A percentile compares a stretch with the other conserved stretches of the same genome.
phyloP scores from a whole-genome alignment of 2,329 filamentous ascomycete species.

The Periconia macrospinosa region DNA sequence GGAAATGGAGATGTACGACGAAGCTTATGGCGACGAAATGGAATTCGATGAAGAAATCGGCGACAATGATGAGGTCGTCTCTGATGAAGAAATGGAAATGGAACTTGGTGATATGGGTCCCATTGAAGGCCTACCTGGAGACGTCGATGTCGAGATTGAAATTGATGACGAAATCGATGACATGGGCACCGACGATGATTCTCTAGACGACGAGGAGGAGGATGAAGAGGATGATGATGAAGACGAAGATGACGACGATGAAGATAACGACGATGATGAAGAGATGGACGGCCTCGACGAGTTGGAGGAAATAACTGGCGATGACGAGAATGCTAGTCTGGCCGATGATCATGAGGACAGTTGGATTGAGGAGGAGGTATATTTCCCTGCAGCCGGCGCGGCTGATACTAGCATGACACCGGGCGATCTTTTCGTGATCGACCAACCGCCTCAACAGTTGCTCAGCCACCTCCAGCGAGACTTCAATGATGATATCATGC shows the following conservation, averaged over 20 bases:
- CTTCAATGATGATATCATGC: constrained; percentile 61
- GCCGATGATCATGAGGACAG: constrained; percentile 42
- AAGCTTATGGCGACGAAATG: constrained; percentile 87
- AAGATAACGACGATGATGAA: constrained; percentile 52
- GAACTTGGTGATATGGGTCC: constrained; percentile 78
- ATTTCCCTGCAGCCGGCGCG: constrained; percentile 47
- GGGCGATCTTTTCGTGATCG: constrained; percentile 37
- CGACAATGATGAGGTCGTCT: constrained; percentile 67
- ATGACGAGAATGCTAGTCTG: constrained; percentile 52
- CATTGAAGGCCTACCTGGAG: constrained; percentile 65
- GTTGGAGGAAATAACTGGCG: constrained; percentile 50
- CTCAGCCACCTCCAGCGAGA: constrained; percentile 48
- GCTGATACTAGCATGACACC: constrained; percentile 58
- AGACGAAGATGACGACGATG: constrained; percentile 56
- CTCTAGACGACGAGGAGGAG: constrained; percentile 58
- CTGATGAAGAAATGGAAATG: constrained; percentile 90
- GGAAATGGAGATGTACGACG: constrained; percentile 86
- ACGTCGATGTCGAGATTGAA: constrained; percentile 82
- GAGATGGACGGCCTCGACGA: constrained; percentile 51
- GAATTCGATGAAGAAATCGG: constrained; percentile 85
- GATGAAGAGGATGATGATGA: constrained; percentile 53
- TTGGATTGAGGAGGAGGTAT: constrained; percentile 53
- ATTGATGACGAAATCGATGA: constrained; percentile 69
- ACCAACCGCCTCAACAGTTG: constrained; percentile 37
- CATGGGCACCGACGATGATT: constrained; percentile 58